These are phyloP conservation scores for Pythium sp. DNA, from an alignment of 352 stramenopile species.

Conservation along the genomic window DNA sequence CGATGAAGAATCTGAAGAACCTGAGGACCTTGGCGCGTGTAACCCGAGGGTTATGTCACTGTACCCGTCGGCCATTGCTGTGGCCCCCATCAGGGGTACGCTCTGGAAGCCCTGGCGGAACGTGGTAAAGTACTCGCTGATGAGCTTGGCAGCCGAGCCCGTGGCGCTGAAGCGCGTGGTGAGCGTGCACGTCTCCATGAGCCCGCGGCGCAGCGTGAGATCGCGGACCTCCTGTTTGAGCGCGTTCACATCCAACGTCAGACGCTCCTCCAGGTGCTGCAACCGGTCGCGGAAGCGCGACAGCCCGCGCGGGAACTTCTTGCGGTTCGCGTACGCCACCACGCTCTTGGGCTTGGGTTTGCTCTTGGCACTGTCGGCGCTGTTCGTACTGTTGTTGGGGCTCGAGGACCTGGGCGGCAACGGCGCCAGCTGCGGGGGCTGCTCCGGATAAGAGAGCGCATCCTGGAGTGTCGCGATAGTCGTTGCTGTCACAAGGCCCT, in stretches of 20 bases:
- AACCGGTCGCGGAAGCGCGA: slow-evolving; percentile 25
- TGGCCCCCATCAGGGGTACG: not conserved
- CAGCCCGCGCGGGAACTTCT: slow-evolving; percentile 14
- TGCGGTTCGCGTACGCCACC: slow-evolving; percentile 7
- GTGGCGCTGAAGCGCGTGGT: slow-evolving; percentile 9
- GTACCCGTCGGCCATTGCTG: not conserved
- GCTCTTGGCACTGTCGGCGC: too few species aligned
- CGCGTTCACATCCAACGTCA: slow-evolving; percentile 27
- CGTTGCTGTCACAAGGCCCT: not conserved
- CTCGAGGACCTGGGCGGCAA: not conserved
- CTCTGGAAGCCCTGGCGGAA: slow-evolving; percentile 23
- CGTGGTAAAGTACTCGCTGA: slow-evolving; percentile 24
- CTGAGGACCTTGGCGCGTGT: not conserved
- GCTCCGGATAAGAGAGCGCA: slow-evolving; percentile 13
- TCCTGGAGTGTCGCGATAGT: slow-evolving; percentile 12
- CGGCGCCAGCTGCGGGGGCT: slow-evolving; percentile 6
- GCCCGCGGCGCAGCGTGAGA: slow-evolving; percentile 18
- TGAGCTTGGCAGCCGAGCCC: slow-evolving; percentile 12
- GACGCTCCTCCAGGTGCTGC: slow-evolving; percentile 21
- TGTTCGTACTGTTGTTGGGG: too few species aligned
- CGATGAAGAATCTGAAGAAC: not conserved
- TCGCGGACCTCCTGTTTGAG: slow-evolving; percentile 27
- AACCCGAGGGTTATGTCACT: not conserved
- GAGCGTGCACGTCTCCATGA: slow-evolving; percentile 12
- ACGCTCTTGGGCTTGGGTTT: not conserved